Percentiles rank a stretch among this genome's conserved stretches.
phyloP scores from a whole-genome alignment of 805 yeast species.

The Wickerhamiella parazyma region DNA sequence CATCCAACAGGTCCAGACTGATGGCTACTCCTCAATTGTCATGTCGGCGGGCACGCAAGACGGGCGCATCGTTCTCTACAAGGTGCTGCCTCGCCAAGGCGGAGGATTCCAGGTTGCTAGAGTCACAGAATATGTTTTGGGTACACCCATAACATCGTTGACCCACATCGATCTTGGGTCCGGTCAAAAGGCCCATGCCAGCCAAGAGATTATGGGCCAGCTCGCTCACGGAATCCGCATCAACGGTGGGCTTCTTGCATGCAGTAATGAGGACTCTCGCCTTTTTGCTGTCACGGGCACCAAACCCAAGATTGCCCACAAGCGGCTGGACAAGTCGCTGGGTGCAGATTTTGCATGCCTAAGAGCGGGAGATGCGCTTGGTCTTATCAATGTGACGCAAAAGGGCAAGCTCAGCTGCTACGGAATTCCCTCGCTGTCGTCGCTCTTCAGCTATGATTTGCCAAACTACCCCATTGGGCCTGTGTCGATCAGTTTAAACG shows the following conservation, averaged over 20 bases:
- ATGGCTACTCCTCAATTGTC: conserved; percentile 56
- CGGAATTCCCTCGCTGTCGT: conserved; percentile 17
- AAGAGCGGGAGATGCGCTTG: conserved; percentile 33
- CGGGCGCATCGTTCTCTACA: conserved; percentile 57
- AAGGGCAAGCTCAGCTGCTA: conserved; percentile 17
- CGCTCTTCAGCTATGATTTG: conserved; percentile 14
- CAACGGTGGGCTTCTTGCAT: conserved; percentile 47
- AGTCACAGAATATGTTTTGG: conserved; percentile 35
- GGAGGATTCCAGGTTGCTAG: conserved; percentile 50
- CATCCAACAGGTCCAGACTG: conserved; percentile 53
- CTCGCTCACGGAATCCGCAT: conserved; percentile 47
- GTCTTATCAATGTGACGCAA: conserved; percentile 21
- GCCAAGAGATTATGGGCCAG: conserved; percentile 39
- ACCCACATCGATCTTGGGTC: conserved; percentile 43
- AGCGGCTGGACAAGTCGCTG: conserved; percentile 40
- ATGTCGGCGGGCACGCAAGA: conserved; percentile 61
- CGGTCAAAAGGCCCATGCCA: conserved; percentile 58
- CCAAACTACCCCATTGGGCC: conserved; percentile 11
- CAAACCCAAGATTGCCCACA: conserved; percentile 49
- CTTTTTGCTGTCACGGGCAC: conserved; percentile 50
- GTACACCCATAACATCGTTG: conserved; percentile 41
- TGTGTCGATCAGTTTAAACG: conserved; percentile 26
- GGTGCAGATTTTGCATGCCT: conserved; percentile 40
- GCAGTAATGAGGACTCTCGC: conserved; percentile 39
- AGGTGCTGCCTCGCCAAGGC: conserved; percentile 45